Percentiles rank a stretch among this genome's conserved stretches.
Conservation (phyloP, 148 eudicot species). For the Pouteria glomerata region DNA sequence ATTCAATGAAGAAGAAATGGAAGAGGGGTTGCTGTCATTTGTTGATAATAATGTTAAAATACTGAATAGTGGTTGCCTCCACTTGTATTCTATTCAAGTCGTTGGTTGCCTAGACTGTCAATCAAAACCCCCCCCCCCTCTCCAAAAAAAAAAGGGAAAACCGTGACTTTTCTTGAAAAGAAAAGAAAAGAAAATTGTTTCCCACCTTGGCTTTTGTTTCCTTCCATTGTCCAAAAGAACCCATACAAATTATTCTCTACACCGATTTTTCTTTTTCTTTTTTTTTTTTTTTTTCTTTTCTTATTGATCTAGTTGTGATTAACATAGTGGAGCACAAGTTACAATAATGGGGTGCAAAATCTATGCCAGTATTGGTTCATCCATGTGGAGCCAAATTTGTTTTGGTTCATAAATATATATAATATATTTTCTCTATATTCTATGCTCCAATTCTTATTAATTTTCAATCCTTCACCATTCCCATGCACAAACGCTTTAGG, state of each 20-base stretch:
- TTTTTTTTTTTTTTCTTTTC: too few relatives aligned
- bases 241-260: background rate
- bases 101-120: constrained; percentile 17
- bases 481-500: too few relatives aligned
- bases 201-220: constrained; percentile 2
- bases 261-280: too few relatives aligned
- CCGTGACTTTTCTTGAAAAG: too few relatives aligned
- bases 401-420: too few relatives aligned
- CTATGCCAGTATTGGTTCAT: background rate
- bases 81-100: constrained; percentile 1
- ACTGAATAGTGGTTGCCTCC: constrained; percentile 17
- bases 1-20: too few relatives aligned
- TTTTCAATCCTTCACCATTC: too few relatives aligned
- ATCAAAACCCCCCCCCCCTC: constrained; percentile 3
- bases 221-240: constrained; percentile 8
- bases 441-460: too few relatives aligned
- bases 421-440: too few relatives aligned
- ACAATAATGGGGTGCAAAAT: background rate
- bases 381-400: too few relatives aligned
- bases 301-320: background rate
- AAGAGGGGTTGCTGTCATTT: constrained; percentile 4
- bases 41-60: background rate
- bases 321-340: constrained; percentile 12
- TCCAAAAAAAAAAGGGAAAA: too few relatives aligned
- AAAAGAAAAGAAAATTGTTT: background rate